Evolutionary conservation across 306 rosid genomes (phyloP).

Genomic region (Psophocarpus tetragonolobus): DNA sequence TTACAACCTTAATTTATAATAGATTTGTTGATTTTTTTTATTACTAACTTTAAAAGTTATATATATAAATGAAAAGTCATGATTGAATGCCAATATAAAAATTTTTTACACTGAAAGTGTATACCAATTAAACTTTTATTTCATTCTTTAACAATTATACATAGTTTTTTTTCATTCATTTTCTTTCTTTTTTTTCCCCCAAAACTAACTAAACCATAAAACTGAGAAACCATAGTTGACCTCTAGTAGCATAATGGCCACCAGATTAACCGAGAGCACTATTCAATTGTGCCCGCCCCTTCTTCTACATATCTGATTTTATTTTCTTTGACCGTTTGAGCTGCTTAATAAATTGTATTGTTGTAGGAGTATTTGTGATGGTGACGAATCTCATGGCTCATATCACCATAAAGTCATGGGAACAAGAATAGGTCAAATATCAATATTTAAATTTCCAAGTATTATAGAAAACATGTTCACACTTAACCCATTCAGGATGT

Average conservation of each 20-base stretch:
- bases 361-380: neutral
- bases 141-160: too few species aligned
- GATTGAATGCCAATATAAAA: too few species aligned
- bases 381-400: neutral
- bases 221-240: neutral
- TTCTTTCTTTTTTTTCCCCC: neutral
- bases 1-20: too few species aligned
- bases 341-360: neutral
- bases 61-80: too few species aligned
- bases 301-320: neutral
- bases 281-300: neutral
- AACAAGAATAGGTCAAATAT: slow-evolving; percentile 19
- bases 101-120: too few species aligned
- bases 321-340: slow-evolving; percentile 26
- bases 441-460: neutral
- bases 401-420: neutral
- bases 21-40: too few species aligned
- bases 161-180: too few species aligned
- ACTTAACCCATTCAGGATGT: neutral
- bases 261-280: neutral
- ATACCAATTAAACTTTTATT: too few species aligned
- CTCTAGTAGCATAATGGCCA: neutral
- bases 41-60: too few species aligned
- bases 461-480: neutral
- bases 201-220: neutral